phyloP scores from a whole-genome alignment of 495 filamentous ascomycete species.

The Evernia prunastri region DNA sequence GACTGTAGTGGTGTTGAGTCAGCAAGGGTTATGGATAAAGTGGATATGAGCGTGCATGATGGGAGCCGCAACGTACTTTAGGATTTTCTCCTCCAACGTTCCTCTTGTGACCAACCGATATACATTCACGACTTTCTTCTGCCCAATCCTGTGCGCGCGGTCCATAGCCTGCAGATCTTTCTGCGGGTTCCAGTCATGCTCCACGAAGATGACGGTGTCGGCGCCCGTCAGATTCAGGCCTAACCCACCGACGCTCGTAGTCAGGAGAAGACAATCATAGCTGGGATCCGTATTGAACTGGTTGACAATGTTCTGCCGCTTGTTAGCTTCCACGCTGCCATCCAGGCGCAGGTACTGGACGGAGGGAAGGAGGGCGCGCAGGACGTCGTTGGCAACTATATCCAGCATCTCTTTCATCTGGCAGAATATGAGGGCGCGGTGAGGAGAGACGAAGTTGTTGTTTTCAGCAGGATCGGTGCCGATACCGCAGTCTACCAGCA shows the following conservation, averaged over 20 bases:
- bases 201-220: slow-evolving; percentile 98
- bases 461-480: slow-evolving; percentile 57
- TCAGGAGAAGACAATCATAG: slow-evolving; percentile 86
- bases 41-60: background rate
- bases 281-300: slow-evolving; percentile 96
- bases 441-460: slow-evolving; percentile 78
- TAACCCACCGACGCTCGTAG: slow-evolving; percentile 89
- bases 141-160: slow-evolving; percentile 93
- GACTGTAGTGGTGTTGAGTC: slow-evolving; percentile 40
- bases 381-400: slow-evolving; percentile 88
- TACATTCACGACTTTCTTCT: slow-evolving; percentile 99
- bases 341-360: slow-evolving; percentile 88
- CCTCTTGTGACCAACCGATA: slow-evolving; percentile 93
- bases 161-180: slow-evolving; percentile 99
- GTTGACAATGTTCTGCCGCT: slow-evolving; percentile 94
- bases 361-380: slow-evolving; percentile 76
- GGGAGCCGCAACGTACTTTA: slow-evolving; percentile 58
- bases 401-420: slow-evolving; percentile 99
- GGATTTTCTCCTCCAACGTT: slow-evolving; percentile 96
- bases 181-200: slow-evolving; percentile 99
- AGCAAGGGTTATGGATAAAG: background rate
- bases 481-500: slow-evolving; percentile 93
- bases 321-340: slow-evolving; percentile 80
- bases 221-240: slow-evolving; percentile 94
- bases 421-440: slow-evolving; percentile 94